These are phyloP conservation scores for Malus sylvestris DNA, from an alignment of 306 rosid genomes.

Conservation along the genomic window DNA sequence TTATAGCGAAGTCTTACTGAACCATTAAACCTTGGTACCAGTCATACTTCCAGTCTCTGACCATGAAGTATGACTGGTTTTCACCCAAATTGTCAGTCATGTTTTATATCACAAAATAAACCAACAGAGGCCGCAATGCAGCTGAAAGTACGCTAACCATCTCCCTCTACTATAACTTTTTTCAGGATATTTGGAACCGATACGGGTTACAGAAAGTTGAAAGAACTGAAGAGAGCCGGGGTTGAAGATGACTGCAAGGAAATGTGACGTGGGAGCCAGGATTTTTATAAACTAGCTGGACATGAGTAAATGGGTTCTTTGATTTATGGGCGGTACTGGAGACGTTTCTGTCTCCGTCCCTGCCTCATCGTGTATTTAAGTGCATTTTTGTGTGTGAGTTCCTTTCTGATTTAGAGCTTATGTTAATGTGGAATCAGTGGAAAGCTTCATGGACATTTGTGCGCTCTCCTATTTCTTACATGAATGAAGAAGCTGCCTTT, in stretches of 20 bases:
- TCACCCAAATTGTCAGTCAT: no score
- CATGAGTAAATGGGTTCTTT: slow-evolving; percentile 23
- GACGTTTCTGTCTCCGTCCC: slow-evolving; percentile 19
- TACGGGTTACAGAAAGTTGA: slow-evolving; percentile 74
- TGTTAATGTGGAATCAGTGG: slow-evolving; percentile 10
- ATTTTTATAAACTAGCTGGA: slow-evolving; percentile 11
- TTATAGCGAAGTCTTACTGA: not conserved
- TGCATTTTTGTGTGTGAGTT: slow-evolving; percentile 26
- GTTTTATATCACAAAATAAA: not conserved
- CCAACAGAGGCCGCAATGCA: not conserved
- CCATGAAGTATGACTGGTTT: not conserved
- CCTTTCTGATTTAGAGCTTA: slow-evolving; percentile 19
- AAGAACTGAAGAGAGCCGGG: slow-evolving; percentile 47
- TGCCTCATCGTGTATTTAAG: slow-evolving; percentile 14
- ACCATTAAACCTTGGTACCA: not conserved
- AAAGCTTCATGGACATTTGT: slow-evolving; percentile 26
- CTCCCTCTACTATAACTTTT: not conserved
- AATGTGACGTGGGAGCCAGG: slow-evolving; percentile 18
- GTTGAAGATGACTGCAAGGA: slow-evolving; percentile 40
- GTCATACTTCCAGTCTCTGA: not conserved
- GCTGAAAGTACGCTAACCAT: not conserved
- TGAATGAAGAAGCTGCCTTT: slow-evolving; percentile 16
- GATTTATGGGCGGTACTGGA: slow-evolving; percentile 22
- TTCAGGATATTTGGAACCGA: slow-evolving; percentile 86
- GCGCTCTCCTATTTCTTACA: slow-evolving; percentile 22